Evolutionary conservation across 208 protist genomes (phyloP), one percentile per base, ranked within the genome.

Genomic region (Trypanosoma scelopori): DNA sequence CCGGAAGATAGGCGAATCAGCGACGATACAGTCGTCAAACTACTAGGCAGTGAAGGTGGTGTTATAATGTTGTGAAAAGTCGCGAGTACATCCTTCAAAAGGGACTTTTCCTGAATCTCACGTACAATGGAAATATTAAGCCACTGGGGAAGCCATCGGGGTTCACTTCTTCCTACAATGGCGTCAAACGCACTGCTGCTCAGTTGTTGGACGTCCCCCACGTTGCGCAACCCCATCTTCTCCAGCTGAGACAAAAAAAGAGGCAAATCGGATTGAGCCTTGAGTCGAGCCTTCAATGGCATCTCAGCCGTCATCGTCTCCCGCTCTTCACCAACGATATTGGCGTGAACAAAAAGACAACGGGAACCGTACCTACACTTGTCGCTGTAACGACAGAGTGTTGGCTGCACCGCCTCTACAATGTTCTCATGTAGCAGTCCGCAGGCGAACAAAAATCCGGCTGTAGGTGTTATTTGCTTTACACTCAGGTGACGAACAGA

Each of bases 281-380:
- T 57, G 5, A 69, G 42, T 22, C 45, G 27, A 32, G 1, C 45
- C 15, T 48, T 25, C 15, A 86, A 51, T 5, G 42, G 65, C n/a
- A 69, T 73, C 27, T 75, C 59, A 37, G 84, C 79, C 12, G 49
- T 62, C 32, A 76, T 76, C 42, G 50, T 16, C 20, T 32, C 30
- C 25, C 28, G 15, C 11, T 77, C 53, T 15, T 55, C 53, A 9
- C 55, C 65, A 18, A 23, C 12, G 27, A 71, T 72, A 57, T 88
- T 69, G 4, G 84, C 78, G 65, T 95, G 89, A 32, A 95, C 82
- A 71, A 87, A 95, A 25, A 95, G 73, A 51, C 89, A 95, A 30
- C 63, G 65, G 15, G 76, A 63, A 16, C 86, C 85, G 63, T 92
- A 76, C 16, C 69, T 60, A 70, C 89, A 95, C 4, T 45, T 15